Base-by-base conservation (phyloP, 2,329 filamentous ascomycete species). In the Beauveria caledonica region DNA sequence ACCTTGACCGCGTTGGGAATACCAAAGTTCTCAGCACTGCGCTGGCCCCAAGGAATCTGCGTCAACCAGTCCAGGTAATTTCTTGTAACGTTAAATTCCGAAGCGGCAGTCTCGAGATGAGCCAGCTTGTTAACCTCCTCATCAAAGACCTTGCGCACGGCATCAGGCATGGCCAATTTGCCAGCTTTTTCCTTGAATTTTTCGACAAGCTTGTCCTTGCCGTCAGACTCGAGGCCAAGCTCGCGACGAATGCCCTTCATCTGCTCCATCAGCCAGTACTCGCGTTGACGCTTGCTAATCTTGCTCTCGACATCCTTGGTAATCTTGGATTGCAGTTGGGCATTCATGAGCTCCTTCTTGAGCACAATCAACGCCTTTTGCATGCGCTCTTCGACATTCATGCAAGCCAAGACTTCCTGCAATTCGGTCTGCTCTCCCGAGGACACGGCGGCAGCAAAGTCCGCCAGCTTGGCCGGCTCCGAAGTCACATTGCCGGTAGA, bases 51-150 rank as follows among this genome's bases (percentile, higher is more conserved):
- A 0, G 94, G 94, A 49, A 99, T 94, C 73, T 97, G 93, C 7
- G 94, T 99, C 45, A 99, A 82, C 94, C 95, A 99, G 76, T 99
- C 95, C 42, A 99, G 80, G 73, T 99, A 99, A 74, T 99, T 99
- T 63, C 95, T 83, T 23, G 94, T 99, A 48, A 99, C 95, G 67
- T 99, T 99, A 74, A 97, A 99, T 73, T 99, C 94, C 1, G 93
- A 97, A 4, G 94, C 94, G 11, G 92, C 92, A 25, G 94, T 90
- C 73, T 99, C 95, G 6, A 99, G 81, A 71, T 97, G 92, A 9
- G 92, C 90, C 49, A 99, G 84, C 78, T 99, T 99, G 79, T 95
- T 97, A 68, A 99, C 83, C 74, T 99, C 94, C 71, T 99, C 94
- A 61, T 99, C 94, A 69, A 99, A 99, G 3, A 97, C 92, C 76